Conservation (phyloP, 208 protist species). For the Lotmaria passim region DNA sequence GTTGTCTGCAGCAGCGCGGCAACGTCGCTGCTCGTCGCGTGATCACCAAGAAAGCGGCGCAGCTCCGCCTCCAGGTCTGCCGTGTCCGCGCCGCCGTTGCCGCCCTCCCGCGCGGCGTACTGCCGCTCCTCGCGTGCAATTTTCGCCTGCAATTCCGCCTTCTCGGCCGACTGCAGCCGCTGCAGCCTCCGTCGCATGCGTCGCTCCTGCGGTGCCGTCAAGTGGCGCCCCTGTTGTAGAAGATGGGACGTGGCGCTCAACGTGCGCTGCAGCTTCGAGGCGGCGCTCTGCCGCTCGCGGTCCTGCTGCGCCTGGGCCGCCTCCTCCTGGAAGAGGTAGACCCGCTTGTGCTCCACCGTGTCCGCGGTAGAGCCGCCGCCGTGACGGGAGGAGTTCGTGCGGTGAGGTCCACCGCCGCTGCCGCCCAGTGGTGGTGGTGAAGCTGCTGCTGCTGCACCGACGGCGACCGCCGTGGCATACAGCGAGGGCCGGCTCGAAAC, state of each 20-base stretch:
- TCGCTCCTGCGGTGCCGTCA: conserved; percentile 30
- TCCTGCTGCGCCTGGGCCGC: conserved; percentile 7
- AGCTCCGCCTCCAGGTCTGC: conserved; percentile 54
- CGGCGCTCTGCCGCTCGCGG: conserved; percentile 22
- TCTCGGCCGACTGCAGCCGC: conserved; percentile 25
- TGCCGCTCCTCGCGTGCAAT: conserved; percentile 20
- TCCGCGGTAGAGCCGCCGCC: not conserved
- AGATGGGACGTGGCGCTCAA: conserved; percentile 16
- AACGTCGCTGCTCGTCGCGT: conserved; percentile 28
- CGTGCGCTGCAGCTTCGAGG: conserved; percentile 30
- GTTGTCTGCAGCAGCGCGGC: conserved; percentile 20
- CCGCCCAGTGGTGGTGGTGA: not conserved
- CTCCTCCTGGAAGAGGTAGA: conserved; percentile 29
- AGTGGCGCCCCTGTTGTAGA: conserved; percentile 21
- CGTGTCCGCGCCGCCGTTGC: conserved; percentile 16
- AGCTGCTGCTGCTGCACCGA: too few species aligned
- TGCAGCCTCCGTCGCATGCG: conserved; percentile 32
- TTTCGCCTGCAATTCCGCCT: conserved; percentile 15
- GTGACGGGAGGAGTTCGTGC: too few species aligned
- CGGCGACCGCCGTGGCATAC: conserved; percentile 8
- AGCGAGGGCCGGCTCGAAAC: conserved; percentile 23
- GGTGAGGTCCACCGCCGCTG: too few species aligned
- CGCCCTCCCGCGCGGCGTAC: not conserved
- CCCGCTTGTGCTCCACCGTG: conserved; percentile 13
- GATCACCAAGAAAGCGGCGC: conserved; percentile 59